Evolutionary conservation across 2,329 filamentous ascomycete species (phyloP), one percentile per base, ranked within the genome.

Genomic region (Fusarium brevicatenulatum): DNA sequence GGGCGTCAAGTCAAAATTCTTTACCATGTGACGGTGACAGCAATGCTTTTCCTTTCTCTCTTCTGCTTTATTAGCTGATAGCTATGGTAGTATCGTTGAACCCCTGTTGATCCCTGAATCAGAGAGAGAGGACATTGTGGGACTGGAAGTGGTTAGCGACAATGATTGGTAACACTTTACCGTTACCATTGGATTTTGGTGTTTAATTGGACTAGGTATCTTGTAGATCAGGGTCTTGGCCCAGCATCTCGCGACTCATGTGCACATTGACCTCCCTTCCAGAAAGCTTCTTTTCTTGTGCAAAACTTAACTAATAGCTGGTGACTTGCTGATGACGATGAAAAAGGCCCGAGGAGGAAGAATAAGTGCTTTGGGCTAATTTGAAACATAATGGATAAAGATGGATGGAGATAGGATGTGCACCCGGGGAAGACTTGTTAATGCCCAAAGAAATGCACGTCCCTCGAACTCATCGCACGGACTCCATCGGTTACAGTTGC

Each of bases 381-480:
- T 74, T 76, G 78, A 79, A 79, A 80, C 78, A 76, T 58, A 66
- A 37, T 57, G 54, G 40, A 66, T 39, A n/a, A 58, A 32, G 43
- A 37, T 28, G 37, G 23, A 55, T 55, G 56, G 56, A 54, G 37
- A 54, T 15, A 8, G 36, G 57, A 60, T 63, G 62, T 58, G 50
- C 61, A 64, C 44, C 59, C 54, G 47, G 58, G 57, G 43, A 62
- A 66, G 37, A 47, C 21, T 39, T 50, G 54, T 59, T 72, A 67
- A 63, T 72, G 70, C 70, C 70, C 61, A 73, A 71, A 56, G 54
- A 73, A 54, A 72, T 60, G 70, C 70, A 72, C 70, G 66, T 67
- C 70, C 70, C 61, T 23, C 34, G 16, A 57, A 50, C 61, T 63
- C 43, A n/a, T 63, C 61, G 70, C 70, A 72, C 70, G 70, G 70